Base-by-base conservation (phyloP, 2,329 filamentous ascomycete species). In the Trichophyton simii region DNA sequence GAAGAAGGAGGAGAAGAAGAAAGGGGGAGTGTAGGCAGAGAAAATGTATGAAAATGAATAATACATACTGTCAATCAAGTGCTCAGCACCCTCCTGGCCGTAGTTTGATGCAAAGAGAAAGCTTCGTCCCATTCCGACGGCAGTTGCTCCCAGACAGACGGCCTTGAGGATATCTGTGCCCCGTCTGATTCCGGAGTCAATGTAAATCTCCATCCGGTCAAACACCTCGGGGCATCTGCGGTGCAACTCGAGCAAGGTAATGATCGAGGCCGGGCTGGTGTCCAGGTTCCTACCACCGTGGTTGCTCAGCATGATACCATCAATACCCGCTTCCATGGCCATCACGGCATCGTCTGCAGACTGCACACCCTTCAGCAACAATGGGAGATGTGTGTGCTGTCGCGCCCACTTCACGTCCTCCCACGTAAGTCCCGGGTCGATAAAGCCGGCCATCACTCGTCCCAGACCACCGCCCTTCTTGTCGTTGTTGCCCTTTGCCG, bases 331-430 rank as follows among this genome's bases (percentile, higher is more conserved):
- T 52, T 78, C 70, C 60, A 79, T 75, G 0, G 82, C 81, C 42
- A 75, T 66, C 13, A 74, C 75, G 0, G 82, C 82, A 66, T 85
- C 82, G 31, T 80, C 79, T 0, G 80, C 80, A 20, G 74, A 78
- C 73, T 83, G 82, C 2, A 84, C 76, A 0, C 82, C 82, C 68
- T 84, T 84, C 31, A 83, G 64, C 59, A 83, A 78, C n/a, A 84
- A 74, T 0, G 80, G 80, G 5, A 82, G 72, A 18, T 76, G 70
- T 0, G 75, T 76, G 61, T 78, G 73, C 60, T 74, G 66, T 44
- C 76, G 72, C 3, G 83, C 76, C 81, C 82, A 84, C 20, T 71
- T 69, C 7, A 84, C 67, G 66, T 83, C 81, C 3, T 75, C 72
- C 82, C 80, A 83, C 1, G 72, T 75, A 5, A 85, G 71, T 0